Evolutionary conservation across 2,329 filamentous ascomycete genomes (phyloP), one percentile per base, ranked within the genome.

Genomic region (Zalaria obscura): DNA sequence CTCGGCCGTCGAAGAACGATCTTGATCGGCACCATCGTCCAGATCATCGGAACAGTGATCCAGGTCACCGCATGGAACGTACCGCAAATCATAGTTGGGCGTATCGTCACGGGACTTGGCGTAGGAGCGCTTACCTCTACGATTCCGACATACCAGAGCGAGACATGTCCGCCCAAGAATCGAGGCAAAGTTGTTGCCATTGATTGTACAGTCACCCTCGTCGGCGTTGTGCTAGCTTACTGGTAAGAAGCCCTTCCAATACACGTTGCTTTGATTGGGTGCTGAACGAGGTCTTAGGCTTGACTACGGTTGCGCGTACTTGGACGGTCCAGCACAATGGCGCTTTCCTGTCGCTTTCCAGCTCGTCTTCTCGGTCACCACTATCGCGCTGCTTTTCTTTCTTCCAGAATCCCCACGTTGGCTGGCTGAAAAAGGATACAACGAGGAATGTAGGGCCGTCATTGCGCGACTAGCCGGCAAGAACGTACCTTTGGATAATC

Each of bases 1-100:
- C 65, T 73, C 9, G 72, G 72, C 27, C 65, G 72, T 26, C 63
- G 65, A 37, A 63, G 61, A 47, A 66, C 65, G 4, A 70, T 71
- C 44, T 68, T 71, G 48, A 40, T 62, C 8, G 68, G 67, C 4
- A 68, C 62, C 4, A 47, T 59, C 10, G 62, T 68, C 47, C 64
- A 69, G 52, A 56, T 67, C 3, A 52, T 70, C 38, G 69, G 67
- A 25, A 63, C 62, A 38, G 55, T 60, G 26, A 55, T 72, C 36
- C 66, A 71, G 48, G 57, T 57, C 5, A 60, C 65, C n/a, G 54
- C 69, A 3, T 69, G 63, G 47, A 35, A 35, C 4, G 40, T 50
- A 3, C 51, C 63, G 2, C 68, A 71, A 44, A 57, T 72, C 41
- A 65, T 70, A 31, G 55, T 69, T 27, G 68, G 66, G 11, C 65